Evolutionary conservation across 768 basidiomycete genomes (phyloP), one percentile per base, ranked within the genome.

Genomic region (Russula sp.): DNA sequence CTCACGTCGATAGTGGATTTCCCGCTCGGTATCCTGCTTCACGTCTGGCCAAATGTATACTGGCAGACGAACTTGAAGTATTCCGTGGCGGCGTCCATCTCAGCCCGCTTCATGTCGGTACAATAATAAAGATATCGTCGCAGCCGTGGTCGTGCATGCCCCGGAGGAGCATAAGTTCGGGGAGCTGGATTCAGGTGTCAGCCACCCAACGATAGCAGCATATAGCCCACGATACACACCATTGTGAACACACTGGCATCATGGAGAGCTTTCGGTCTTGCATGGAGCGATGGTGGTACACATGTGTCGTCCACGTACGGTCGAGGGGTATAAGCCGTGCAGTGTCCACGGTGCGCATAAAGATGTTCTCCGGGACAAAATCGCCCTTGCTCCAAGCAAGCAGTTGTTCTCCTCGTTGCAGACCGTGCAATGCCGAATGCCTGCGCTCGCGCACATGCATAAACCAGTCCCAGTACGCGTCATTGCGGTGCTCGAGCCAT

Each of bases 211-310:
- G 11, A 36, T 9, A n/a, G 24, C 5, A 5, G 26, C 51, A 16
- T 9, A 40, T 20, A 11, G 26, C 20, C 18, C 18, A 28, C 22
- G 40, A 50, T 40, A 72, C 79, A 67, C 69, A 89, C 89, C 86
- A 90, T 89, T 54, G 88, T 89, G 70, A 88, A 89, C 0, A 90
- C 2, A 90, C 88, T 6, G 86, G 88, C 81, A 88, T 85, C 87
- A 89, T 89, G 28, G 84, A 84, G 46, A 87, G 73, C 65, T 85
- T 86, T 59, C 86, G 80, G 69, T 89, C 87, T 65, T 84, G 81
- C 83, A 89, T 87, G 4, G 87, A 86, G 65, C 83, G 80, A 65
- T 90, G 89, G 72, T 90, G 87, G 71, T 86, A 90, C 46, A 90
- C 85, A 74, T 90, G 87, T 9, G 88, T 90, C 34, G 85, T 87